Evolutionary conservation across 1,284 basidiomycete genomes (phyloP), one percentile per base, ranked within the genome.

Genomic region (Volvariella surrecta): DNA sequence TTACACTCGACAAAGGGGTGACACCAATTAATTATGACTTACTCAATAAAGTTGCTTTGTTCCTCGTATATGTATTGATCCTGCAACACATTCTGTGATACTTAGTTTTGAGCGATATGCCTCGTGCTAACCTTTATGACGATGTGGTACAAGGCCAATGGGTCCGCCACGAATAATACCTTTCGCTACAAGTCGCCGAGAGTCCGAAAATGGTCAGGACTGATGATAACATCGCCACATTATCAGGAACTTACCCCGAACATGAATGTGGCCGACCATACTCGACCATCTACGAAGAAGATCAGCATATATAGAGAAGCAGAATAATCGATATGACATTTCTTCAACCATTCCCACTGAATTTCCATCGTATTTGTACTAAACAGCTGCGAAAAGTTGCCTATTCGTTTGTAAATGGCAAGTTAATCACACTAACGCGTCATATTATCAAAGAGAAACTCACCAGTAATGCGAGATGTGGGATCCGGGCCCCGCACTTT

Each of bases 81-180:
- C 59, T 63, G 13, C 3, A 20, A 24, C 22, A n/a, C 32, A 3
- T 7, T 4, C 35, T 4, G 24, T 7, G 34, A 4, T 6, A 30
- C 16, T 32, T 19, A 7, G 13, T 7, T 8, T 15, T 35, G 8
- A 19, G 6, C 4, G 8, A 16, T 13, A 21, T 30, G 15, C 17
- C 3, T 8, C 13, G 13, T 21, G 15, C 48, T 15, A 31, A 59
- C 62, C 54, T 65, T 66, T 7, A 62, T 54, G n/a, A 64, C 20
- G 28, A 65, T 59, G 38, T 66, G 57, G 28, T 66, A 54, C 37
- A 65, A 21, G 6, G 64, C 62, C 43, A 60, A 61, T 0, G 62
- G 58, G 40, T 66, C 63, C 37, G 51, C 60, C 9, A 59, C 48
- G 41, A 58, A 58, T 7, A 62, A 45, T 21, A 52, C 39, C n/a